Evolutionary conservation across 2,329 filamentous ascomycete genomes (phyloP).

Genomic region (Talaromyces sp.): DNA sequence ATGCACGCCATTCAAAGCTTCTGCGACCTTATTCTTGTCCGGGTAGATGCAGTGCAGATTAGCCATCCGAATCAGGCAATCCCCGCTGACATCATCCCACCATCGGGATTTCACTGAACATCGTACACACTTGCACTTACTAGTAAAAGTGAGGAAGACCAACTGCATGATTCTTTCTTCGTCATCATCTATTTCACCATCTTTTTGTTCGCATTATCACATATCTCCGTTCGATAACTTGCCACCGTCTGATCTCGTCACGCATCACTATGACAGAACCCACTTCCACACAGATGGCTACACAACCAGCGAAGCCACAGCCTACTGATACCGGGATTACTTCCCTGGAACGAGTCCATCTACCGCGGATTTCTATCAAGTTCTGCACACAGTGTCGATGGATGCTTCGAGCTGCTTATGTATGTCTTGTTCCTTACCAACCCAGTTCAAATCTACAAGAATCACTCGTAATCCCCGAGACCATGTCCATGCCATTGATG

Average conservation of each 20-base stretch:
- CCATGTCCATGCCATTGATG: too few species aligned
- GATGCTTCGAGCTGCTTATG: constrained; percentile 85
- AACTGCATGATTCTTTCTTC: too few species aligned
- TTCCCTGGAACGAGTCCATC: constrained; percentile 32
- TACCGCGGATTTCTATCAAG: constrained; percentile 81
- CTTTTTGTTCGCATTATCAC: background rate
- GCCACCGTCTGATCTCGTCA: background rate
- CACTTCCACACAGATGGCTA: constrained; percentile 1
- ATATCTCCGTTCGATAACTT: background rate
- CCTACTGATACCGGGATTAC: constrained; percentile 7
- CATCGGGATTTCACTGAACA: background rate
- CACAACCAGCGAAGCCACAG: background rate
- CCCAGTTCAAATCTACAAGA: too few species aligned
- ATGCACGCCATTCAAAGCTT: background rate
- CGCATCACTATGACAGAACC: constrained; percentile 18
- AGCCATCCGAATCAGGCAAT: constrained; percentile 11
- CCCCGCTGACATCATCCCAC: constrained; percentile 35
- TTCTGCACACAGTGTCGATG: constrained; percentile 95
- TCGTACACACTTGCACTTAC: background rate
- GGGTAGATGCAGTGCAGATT: constrained; percentile 17
- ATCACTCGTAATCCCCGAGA: too few species aligned
- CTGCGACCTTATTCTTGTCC: background rate
- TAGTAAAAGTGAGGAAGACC: too few species aligned
- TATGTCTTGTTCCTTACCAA: constrained; percentile 55
- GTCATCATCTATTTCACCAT: too few species aligned